phyloP scores from a whole-genome alignment of 2,329 filamentous ascomycete genomes.

The Venturia aucupariae region DNA sequence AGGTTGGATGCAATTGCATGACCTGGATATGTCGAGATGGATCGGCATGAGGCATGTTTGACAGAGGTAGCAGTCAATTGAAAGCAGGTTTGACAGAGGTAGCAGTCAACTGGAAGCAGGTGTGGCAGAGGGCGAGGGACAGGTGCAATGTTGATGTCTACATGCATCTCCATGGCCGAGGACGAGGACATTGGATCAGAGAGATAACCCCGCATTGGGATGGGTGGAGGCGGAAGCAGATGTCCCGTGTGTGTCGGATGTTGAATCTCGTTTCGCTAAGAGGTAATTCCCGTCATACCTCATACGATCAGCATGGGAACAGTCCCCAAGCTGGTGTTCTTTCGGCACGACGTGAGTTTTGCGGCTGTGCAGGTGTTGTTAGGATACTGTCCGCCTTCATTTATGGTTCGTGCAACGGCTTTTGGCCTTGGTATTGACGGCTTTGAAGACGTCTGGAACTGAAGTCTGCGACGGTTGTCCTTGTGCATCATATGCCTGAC shows the following conservation, averaged over 20 bases:
- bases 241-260: background rate
- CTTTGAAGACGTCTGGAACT: background rate
- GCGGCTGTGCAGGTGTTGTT: too few species aligned
- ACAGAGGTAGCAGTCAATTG: too few species aligned
- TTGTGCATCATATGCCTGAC: background rate
- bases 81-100: background rate
- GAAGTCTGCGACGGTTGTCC: background rate
- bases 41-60: background rate
- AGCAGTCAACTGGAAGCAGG: background rate
- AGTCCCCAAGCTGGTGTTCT: too few species aligned
- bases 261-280: background rate
- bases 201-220: background rate
- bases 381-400: background rate
- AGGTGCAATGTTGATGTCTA: too few species aligned
- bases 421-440: slow-evolving; percentile 3
- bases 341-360: too few species aligned
- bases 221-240: background rate
- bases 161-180: too few species aligned
- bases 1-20: slow-evolving; percentile 28
- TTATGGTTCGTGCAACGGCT: background rate
- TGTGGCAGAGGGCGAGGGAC: too few species aligned
- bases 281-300: too few species aligned
- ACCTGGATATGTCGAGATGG: slow-evolving; percentile 20
- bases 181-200: too few species aligned
- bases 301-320: too few species aligned